Percentiles rank a stretch among this genome's conserved stretches.
Evolutionary conservation across 2,329 filamentous ascomycete genomes (phyloP).

Genomic region (Fusarium tjaetaba): DNA sequence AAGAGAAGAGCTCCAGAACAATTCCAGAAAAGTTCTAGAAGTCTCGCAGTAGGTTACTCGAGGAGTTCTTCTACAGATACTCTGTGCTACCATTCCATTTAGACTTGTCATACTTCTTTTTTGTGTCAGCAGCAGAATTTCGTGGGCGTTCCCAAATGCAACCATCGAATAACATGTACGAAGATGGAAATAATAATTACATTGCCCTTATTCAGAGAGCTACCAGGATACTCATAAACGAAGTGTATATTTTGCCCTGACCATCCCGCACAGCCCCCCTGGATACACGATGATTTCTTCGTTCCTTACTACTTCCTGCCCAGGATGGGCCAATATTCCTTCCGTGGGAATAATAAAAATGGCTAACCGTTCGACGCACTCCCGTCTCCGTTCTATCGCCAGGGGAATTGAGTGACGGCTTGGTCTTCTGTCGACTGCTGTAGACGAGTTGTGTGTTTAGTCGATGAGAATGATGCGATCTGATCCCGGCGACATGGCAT

Average conservation of each 20-base stretch:
- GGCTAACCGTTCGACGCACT: background rate
- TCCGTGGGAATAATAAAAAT: background rate
- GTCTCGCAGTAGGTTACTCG: background rate
- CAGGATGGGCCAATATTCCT: fast-evolving
- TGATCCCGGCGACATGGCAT: background rate
- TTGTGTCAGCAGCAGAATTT: background rate
- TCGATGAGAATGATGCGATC: background rate
- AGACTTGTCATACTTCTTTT: background rate
- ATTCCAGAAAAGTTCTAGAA: background rate
- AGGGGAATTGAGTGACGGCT: background rate
- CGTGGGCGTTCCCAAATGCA: background rate
- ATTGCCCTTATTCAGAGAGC: background rate
- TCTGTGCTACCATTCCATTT: background rate
- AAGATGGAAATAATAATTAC: background rate
- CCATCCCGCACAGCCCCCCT: background rate
- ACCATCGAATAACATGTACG: background rate
- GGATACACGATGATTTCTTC: background rate
- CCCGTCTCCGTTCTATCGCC: background rate
- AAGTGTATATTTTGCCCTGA: background rate
- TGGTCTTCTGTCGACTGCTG: background rate
- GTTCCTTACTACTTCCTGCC: background rate
- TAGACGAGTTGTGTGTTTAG: background rate
- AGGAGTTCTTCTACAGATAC: background rate
- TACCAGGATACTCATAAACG: background rate
- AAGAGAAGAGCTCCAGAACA: background rate